phyloP scores from a whole-genome alignment of 2,329 filamentous ascomycete species.

The Penicillium sp. region DNA sequence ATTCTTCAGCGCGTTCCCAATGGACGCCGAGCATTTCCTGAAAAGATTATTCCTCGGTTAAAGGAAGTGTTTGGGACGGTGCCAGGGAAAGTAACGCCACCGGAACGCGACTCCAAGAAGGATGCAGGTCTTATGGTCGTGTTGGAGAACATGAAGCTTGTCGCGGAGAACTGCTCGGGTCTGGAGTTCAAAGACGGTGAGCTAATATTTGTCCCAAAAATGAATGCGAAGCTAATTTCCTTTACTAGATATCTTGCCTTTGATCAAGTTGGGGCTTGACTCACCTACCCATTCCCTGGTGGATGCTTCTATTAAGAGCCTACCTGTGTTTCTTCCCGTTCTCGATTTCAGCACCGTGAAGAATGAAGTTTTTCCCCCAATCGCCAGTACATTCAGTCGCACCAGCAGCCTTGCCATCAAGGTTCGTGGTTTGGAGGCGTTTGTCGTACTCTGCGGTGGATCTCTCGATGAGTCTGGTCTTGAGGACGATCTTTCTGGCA shows the following conservation, averaged over 20 bases:
- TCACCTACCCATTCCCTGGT: slow-evolving; percentile 86
- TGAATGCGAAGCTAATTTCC: slow-evolving; percentile 19
- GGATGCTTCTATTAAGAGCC: slow-evolving; percentile 75
- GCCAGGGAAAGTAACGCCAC: slow-evolving; percentile 44
- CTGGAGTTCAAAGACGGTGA: slow-evolving; percentile 92
- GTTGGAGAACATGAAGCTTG: slow-evolving; percentile 74
- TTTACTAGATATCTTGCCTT: slow-evolving; percentile 73
- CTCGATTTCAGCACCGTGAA: slow-evolving; percentile 97
- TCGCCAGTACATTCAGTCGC: slow-evolving; percentile 85
- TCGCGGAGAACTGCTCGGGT: slow-evolving; percentile 78
- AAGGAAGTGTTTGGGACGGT: slow-evolving; percentile 76
- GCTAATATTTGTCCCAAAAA: slow-evolving; percentile 27
- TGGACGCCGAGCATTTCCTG: slow-evolving; percentile 74
- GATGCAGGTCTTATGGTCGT: slow-evolving; percentile 91
- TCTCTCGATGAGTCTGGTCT: slow-evolving; percentile 46
- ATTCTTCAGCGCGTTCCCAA: slow-evolving; percentile 78
- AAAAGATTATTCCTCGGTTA: slow-evolving; percentile 80
- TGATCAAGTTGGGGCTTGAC: slow-evolving; percentile 79
- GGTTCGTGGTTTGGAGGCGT: slow-evolving; percentile 84
- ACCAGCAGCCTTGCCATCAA: slow-evolving; percentile 95
- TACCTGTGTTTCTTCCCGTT: slow-evolving; percentile 78
- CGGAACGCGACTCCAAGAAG: slow-evolving; percentile 75
- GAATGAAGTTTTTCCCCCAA: slow-evolving; percentile 90
- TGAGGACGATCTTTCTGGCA: slow-evolving; percentile 68
- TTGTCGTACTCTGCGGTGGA: slow-evolving; percentile 85